A percentile compares a stretch with the other conserved stretches of the same genome.
phyloP scores from a whole-genome alignment of 2,329 filamentous ascomycete species.

The Bisporella sp. region DNA sequence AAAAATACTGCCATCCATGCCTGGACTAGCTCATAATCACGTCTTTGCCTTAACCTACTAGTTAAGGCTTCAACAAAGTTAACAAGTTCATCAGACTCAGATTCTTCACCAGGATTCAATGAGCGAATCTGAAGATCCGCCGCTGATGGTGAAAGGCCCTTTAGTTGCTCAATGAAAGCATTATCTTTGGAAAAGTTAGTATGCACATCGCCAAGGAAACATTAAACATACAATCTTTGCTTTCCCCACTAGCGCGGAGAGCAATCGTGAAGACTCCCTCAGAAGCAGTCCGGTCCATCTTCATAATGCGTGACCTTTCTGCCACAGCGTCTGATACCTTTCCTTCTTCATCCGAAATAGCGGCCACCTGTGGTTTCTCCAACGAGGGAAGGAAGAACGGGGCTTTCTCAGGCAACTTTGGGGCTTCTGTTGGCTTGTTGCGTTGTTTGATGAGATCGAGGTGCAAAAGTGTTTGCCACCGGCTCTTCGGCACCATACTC shows the following conservation, averaged over 20 bases:
- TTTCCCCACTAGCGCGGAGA: slow-evolving; percentile 45
- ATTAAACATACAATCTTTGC: slow-evolving; percentile 50
- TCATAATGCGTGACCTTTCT: slow-evolving; percentile 61
- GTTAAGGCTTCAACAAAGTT: slow-evolving; percentile 80
- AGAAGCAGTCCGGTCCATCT: slow-evolving; percentile 50
- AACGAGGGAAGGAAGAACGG: slow-evolving; percentile 87
- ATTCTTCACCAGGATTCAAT: slow-evolving; percentile 39
- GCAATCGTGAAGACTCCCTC: slow-evolving; percentile 53
- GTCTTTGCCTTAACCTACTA: slow-evolving; percentile 55
- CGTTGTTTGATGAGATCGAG: slow-evolving; percentile 84
- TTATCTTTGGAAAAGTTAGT: too few species aligned
- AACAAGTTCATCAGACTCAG: slow-evolving; percentile 61
- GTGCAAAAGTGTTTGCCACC: slow-evolving; percentile 92
- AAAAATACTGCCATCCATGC: slow-evolving; percentile 97
- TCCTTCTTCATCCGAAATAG: slow-evolving; percentile 20
- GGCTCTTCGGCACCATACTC: slow-evolving; percentile 79
- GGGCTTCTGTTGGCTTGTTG: slow-evolving; percentile 88
- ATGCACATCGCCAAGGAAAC: too few species aligned
- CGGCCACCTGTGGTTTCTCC: slow-evolving; percentile 26
- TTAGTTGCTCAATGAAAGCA: slow-evolving; percentile 69
- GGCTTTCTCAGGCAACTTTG: slow-evolving; percentile 86
- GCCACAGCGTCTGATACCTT: slow-evolving; percentile 30
- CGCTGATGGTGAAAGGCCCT: slow-evolving; percentile 72
- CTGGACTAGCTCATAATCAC: slow-evolving; percentile 89
- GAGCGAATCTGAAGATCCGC: slow-evolving; percentile 90